These are phyloP conservation scores for Aspergillus sp. DNA, from an alignment of 2,329 filamentous ascomycete genomes.

Conservation along the genomic window DNA sequence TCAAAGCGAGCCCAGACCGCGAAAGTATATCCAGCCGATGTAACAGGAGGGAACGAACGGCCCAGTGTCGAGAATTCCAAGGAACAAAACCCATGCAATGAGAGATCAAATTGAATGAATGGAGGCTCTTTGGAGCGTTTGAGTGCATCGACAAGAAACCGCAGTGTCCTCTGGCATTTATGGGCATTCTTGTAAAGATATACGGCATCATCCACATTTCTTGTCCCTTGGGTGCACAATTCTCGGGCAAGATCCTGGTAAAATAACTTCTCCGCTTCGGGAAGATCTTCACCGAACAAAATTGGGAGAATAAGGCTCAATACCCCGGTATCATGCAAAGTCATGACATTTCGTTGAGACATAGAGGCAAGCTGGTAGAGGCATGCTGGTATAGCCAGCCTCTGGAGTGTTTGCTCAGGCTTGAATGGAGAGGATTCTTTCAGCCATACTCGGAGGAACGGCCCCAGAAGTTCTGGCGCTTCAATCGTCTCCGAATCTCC, in stretches of 20 bases:
- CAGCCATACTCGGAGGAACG: constrained; percentile 51
- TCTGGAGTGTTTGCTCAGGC: constrained; percentile 30
- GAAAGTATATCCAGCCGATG: constrained; percentile 82
- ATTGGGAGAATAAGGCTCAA: constrained; percentile 65
- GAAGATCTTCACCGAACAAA: constrained; percentile 59
- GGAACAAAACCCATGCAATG: constrained; percentile 81
- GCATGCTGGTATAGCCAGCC: constrained; percentile 64
- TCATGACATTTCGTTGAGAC: constrained; percentile 68
- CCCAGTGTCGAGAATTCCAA: constrained; percentile 87
- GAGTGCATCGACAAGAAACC: constrained; percentile 73
- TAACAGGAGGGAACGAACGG: constrained; percentile 77
- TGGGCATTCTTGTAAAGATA: constrained; percentile 65
- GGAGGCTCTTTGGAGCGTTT: constrained; percentile 73
- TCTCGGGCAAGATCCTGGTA: constrained; percentile 66
- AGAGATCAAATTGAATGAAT: constrained; percentile 92
- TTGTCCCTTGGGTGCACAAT: constrained; percentile 74
- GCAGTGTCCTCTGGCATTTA: constrained; percentile 53
- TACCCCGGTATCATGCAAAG: constrained; percentile 71
- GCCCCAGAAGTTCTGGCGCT: constrained; percentile 39
- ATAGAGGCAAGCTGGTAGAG: constrained; percentile 58
- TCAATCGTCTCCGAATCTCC: constrained; percentile 45
- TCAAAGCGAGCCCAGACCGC: constrained; percentile 87
- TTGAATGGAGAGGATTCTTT: constrained; percentile 58
- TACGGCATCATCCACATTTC: constrained; percentile 77
- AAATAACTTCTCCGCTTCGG: constrained; percentile 56